Percentiles rank a stretch among this genome's conserved stretches.
These are phyloP conservation scores for Gastrodia elata DNA, from an alignment of 106 monocot genomes.

Conservation along the genomic window DNA sequence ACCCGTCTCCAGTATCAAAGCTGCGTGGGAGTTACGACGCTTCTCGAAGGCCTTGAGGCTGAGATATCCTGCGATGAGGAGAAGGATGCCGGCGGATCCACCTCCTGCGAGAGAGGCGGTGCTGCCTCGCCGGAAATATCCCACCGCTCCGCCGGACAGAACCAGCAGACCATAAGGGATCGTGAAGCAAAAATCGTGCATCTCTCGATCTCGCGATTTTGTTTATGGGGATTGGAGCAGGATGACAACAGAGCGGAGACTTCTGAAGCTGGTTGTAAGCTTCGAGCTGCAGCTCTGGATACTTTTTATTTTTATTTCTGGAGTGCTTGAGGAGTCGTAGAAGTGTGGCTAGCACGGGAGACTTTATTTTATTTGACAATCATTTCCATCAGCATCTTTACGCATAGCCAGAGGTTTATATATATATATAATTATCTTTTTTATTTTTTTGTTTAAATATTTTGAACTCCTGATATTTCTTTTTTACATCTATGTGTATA, in stretches of 20 bases:
- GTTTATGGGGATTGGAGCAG: background rate
- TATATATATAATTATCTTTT: too few relatives aligned
- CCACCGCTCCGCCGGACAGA: conserved; percentile 51
- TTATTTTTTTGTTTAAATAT: too few relatives aligned
- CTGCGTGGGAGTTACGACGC: conserved; percentile 44
- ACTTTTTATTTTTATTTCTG: background rate
- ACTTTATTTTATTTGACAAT: too few relatives aligned
- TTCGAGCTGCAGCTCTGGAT: background rate
- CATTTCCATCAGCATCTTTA: too few relatives aligned
- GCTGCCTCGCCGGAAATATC: conserved; percentile 49
- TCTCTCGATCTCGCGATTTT: conserved; percentile 11
- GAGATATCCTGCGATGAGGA: conserved; percentile 59
- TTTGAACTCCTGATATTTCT: too few relatives aligned
- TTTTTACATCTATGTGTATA: too few relatives aligned
- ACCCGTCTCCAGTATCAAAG: conserved; percentile 66
- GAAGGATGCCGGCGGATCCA: conserved; percentile 42
- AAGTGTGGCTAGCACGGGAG: conserved; percentile 3
- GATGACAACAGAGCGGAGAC: background rate
- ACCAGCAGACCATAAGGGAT: conserved; percentile 80
- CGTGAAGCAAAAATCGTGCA: conserved; percentile 95
- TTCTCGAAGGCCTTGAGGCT: conserved; percentile 79
- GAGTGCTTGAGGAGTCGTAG: background rate
- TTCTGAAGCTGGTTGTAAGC: background rate
- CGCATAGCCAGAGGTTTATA: too few relatives aligned
- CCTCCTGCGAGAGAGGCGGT: conserved; percentile 69